Conservation (phyloP, 805 yeast species). For the Saccharomyces jurei region DNA sequence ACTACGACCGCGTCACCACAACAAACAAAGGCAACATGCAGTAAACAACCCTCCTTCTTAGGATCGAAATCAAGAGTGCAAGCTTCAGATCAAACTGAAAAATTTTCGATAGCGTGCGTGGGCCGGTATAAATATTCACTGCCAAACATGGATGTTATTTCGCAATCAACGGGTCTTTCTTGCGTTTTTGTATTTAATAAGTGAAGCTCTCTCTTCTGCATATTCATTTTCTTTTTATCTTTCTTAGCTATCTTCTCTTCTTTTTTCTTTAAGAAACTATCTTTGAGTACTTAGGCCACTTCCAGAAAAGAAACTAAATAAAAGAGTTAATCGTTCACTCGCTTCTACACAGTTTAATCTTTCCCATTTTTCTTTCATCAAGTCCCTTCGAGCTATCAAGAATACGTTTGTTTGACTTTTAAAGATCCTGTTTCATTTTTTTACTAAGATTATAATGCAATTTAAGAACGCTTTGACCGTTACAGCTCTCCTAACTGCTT, state of each 20-base stretch:
- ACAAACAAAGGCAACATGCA: not conserved
- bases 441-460: not conserved
- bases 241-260: not conserved
- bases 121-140: not conserved
- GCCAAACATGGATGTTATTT: not conserved
- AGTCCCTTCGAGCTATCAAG: not conserved
- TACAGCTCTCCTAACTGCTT: conserved; percentile 1
- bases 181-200: not conserved
- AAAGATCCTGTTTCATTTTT: not conserved
- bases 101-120: not conserved
- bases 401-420: not conserved
- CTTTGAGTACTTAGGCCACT: not conserved
- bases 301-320: not conserved
- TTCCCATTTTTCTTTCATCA: not conserved
- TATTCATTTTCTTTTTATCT: not conserved
- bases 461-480: conserved; percentile 1
- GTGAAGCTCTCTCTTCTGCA: not conserved
- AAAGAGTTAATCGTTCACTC: not conserved
- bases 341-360: not conserved
- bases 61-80: not conserved
- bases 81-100: not conserved
- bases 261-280: not conserved
- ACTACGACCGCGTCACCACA: not conserved
- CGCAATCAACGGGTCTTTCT: not conserved
- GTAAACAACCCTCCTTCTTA: not conserved